phyloP scores from a whole-genome alignment of 192 early-diverging fungal species.

The Haplosporangium gracile region DNA sequence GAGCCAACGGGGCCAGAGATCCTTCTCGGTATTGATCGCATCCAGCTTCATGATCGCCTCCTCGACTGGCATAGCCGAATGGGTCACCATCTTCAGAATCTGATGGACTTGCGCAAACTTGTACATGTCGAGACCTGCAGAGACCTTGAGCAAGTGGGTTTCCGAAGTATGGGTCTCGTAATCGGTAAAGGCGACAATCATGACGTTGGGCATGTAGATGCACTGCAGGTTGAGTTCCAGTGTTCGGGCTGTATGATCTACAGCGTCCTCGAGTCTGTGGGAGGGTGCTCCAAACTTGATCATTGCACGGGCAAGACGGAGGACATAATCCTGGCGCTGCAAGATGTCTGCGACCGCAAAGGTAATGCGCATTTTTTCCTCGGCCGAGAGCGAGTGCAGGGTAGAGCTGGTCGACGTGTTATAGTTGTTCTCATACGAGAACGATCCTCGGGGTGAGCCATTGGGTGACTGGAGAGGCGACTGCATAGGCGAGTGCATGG shows the following conservation, averaged over 20 bases:
- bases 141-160: slow-evolving; percentile 78
- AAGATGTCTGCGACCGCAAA: slow-evolving; percentile 78
- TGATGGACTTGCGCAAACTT: slow-evolving; percentile 76
- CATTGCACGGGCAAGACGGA: slow-evolving; percentile 70
- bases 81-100: slow-evolving; percentile 72
- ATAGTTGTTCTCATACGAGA: slow-evolving; percentile 30
- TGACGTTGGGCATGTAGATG: slow-evolving; percentile 78
- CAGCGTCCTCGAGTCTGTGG: slow-evolving; percentile 71
- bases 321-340: slow-evolving; percentile 76
- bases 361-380: slow-evolving; percentile 67
- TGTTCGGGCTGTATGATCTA: slow-evolving; percentile 67
- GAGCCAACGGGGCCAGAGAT: slow-evolving; percentile 74
- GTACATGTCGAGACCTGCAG: slow-evolving; percentile 76
- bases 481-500: slow-evolving; percentile 32
- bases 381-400: slow-evolving; percentile 48
- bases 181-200: slow-evolving; percentile 81
- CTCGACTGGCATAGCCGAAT: slow-evolving; percentile 73
- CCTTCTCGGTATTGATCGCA: slow-evolving; percentile 67
- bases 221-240: slow-evolving; percentile 76
- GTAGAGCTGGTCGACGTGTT: slow-evolving; percentile 4
- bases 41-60: slow-evolving; percentile 76
- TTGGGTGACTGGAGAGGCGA: slow-evolving; percentile 43
- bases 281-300: slow-evolving; percentile 79
- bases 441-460: slow-evolving; percentile 39
- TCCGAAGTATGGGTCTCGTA: slow-evolving; percentile 79